Evolutionary conservation across 2,329 filamentous ascomycete species (phyloP).

Genomic region (Alternaria brassicae): DNA sequence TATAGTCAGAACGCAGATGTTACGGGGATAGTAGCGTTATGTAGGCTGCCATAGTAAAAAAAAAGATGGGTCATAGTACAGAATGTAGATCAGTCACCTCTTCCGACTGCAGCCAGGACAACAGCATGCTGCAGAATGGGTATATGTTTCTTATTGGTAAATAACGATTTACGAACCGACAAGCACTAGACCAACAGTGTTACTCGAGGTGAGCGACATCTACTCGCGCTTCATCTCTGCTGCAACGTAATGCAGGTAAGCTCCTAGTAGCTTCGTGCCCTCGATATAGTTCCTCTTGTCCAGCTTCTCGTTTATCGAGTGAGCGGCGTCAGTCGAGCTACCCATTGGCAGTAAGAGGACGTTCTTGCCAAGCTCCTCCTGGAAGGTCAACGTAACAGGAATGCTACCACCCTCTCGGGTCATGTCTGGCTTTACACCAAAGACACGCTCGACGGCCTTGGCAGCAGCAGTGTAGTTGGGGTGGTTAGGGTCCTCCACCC

Average conservation of each 20-base stretch:
- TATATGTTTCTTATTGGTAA: conserved; percentile 15
- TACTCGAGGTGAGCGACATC: background rate
- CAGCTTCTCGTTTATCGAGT: conserved; percentile 98
- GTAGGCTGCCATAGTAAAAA: background rate
- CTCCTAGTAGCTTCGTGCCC: conserved; percentile 92
- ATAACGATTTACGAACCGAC: background rate
- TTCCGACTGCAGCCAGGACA: background rate
- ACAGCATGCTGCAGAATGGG: conserved; percentile 6
- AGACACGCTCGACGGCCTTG: conserved; percentile 96
- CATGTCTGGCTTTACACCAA: conserved; percentile 90
- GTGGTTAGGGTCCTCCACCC: conserved; percentile 96
- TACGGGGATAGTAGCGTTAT: background rate
- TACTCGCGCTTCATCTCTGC: conserved; percentile 72
- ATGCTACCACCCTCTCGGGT: conserved; percentile 97
- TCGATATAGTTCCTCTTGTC: conserved; percentile 98
- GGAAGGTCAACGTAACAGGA: conserved; percentile 94
- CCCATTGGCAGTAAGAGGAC: conserved; percentile 96
- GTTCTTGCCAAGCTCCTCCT: conserved; percentile 97
- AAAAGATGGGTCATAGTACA: background rate
- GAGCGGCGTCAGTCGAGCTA: conserved; percentile 92
- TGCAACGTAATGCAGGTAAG: conserved; percentile 94
- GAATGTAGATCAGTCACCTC: background rate
- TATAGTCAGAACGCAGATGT: background rate
- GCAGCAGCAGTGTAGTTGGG: conserved; percentile 97
- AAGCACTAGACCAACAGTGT: background rate